Evolutionary conservation across 768 basidiomycete species (phyloP), one percentile per base, ranked within the genome.

Genomic region (Clitopilus hobsonii): DNA sequence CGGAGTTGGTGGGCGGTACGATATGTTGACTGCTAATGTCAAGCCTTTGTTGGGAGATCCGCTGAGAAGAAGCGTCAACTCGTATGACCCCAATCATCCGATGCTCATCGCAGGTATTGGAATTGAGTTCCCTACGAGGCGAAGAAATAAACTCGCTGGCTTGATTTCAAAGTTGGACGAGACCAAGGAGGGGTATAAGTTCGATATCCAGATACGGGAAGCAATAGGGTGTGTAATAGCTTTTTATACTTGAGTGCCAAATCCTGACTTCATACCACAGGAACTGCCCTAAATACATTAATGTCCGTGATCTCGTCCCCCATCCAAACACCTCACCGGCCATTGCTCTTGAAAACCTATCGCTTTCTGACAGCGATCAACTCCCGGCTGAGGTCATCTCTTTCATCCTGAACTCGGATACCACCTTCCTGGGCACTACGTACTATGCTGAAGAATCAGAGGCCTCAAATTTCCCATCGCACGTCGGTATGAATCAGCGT

Each of bases 231-330:
- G 58, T 47, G 78, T 73, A 16, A 27, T 25, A 13, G 18, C 56
- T 32, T 54, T 38, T 16, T 50, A 30, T 10, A 1, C 6, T 28
- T 1, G 38, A 26, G n/a, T 20, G 26, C 47, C 24, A 51, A 26
- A 18, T 26, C 6, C 23, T 52, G 45, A 54, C 23, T 41, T 32
- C 10, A 2, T 16, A 6, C 50, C 36, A 11, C 47, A 86, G 86
- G 45, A 85, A 85, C 55, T 87, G 85, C 61, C 86, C 85, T 10
- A 88, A 87, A 60, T 88, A 88, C 56, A 87, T 86, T 61, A 84
- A 76, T 50, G 63, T 79, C 32, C 78, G 83, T 11, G 73, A 83
- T 11, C 68, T 87, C 7, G 61, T 69, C n/a, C 70, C 83, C 1
- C 65, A 75, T 56, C 62, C 73, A 0, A 54, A 71, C 18, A 72